These are phyloP conservation scores for Fusarium buxicola DNA, from an alignment of 2,329 filamentous ascomycete species.

Conservation along the genomic window DNA sequence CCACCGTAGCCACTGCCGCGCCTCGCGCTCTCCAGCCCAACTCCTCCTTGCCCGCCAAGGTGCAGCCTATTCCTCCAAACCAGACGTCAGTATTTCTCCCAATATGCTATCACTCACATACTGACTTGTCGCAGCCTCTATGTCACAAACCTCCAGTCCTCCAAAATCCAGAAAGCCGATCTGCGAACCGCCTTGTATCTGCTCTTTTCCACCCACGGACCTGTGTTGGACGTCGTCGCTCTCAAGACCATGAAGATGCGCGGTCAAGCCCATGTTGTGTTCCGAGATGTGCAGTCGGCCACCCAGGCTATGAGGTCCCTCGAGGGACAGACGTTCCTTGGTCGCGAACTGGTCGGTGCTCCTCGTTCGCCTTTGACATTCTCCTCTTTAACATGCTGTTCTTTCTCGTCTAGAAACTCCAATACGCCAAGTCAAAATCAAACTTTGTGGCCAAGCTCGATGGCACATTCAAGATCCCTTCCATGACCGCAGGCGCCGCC, in stretches of 20 bases:
- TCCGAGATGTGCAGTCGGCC: slow-evolving; percentile 88
- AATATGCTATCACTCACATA: background rate
- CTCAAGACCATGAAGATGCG: slow-evolving; percentile 93
- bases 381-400: slow-evolving; percentile 13
- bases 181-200: slow-evolving; percentile 89
- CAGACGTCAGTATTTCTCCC: slow-evolving; percentile 72
- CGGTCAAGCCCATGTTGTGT: slow-evolving; percentile 94
- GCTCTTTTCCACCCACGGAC: slow-evolving; percentile 92
- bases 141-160: slow-evolving; percentile 83
- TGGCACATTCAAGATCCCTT: slow-evolving; percentile 83
- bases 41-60: slow-evolving; percentile 61
- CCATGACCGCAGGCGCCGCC: slow-evolving; percentile 61
- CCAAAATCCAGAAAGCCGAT: slow-evolving; percentile 91
- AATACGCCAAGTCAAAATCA: slow-evolving; percentile 91
- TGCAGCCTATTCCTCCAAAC: slow-evolving; percentile 72
- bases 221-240: slow-evolving; percentile 90
- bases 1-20: slow-evolving; percentile 52
- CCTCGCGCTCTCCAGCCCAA: slow-evolving; percentile 56
- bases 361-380: background rate
- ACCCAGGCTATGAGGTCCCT: slow-evolving; percentile 93
- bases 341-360: slow-evolving; percentile 79
- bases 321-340: slow-evolving; percentile 87
- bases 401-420: slow-evolving; percentile 74
- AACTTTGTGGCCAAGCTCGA: slow-evolving; percentile 91
- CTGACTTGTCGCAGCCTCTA: slow-evolving; percentile 74